phyloP scores from a whole-genome alignment of 1,284 basidiomycete genomes.

The Flammula alnicola region DNA sequence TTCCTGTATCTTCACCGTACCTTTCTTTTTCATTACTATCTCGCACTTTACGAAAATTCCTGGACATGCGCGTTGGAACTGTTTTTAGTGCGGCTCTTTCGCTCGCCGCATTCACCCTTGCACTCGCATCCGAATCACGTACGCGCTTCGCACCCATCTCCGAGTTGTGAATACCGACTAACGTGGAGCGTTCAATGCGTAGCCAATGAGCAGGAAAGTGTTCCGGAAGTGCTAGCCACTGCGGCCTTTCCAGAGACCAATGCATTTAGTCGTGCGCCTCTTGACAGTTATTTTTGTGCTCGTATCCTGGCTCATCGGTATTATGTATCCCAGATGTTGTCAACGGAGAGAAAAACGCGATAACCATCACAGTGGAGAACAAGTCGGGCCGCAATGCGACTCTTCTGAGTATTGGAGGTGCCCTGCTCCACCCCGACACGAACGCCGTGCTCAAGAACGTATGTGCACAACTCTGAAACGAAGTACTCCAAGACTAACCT shows the following conservation, averaged over 20 bases:
- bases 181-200: constrained; percentile 20
- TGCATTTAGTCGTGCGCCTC: constrained; percentile 78
- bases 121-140: constrained; percentile 28
- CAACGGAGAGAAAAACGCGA: constrained; percentile 83
- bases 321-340: constrained; percentile 72
- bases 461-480: constrained; percentile 33
- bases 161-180: constrained; percentile 15
- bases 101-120: constrained; percentile 32
- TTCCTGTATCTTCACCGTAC: constrained; percentile 13
- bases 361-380: constrained; percentile 76
- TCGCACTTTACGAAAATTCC: constrained; percentile 4
- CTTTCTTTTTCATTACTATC: constrained; percentile 8
- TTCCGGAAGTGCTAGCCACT: constrained; percentile 55
- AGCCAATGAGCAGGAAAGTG: constrained; percentile 29
- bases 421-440: constrained; percentile 72
- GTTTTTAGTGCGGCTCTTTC: constrained; percentile 35
- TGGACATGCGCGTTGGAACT: constrained; percentile 39
- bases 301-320: constrained; percentile 22
- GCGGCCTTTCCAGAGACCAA: constrained; percentile 79
- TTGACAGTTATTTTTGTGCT: neutral
- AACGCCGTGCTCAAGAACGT: constrained; percentile 78
- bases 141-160: constrained; percentile 23
- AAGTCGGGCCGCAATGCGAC: constrained; percentile 79
- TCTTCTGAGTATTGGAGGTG: constrained; percentile 70
- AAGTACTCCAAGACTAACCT: constrained; percentile 4